Conservation (phyloP, 106 monocot species). For the Phalaenopsis equestris region DNA sequence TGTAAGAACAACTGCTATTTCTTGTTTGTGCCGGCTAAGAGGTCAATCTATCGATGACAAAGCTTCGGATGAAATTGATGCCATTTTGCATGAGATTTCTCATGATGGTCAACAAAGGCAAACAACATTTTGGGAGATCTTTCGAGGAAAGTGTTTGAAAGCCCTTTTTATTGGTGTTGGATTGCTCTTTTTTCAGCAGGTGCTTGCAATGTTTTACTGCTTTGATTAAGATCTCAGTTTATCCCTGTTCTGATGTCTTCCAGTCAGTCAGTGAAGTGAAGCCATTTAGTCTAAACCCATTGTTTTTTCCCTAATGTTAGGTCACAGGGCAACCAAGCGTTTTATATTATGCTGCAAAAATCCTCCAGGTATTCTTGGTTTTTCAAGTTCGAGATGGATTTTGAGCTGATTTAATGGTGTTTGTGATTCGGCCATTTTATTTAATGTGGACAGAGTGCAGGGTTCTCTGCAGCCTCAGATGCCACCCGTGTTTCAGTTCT, state of each 20-base stretch:
- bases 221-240: background rate
- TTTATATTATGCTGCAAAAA: constrained; percentile 93
- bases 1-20: constrained; percentile 49
- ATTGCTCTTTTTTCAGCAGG: constrained; percentile 97
- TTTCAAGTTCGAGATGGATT: background rate
- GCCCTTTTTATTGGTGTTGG: constrained; percentile 86
- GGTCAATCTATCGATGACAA: constrained; percentile 40
- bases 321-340: constrained; percentile 97
- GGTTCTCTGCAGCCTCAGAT: constrained; percentile 93
- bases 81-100: constrained; percentile 66
- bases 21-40: constrained; percentile 65
- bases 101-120: constrained; percentile 35
- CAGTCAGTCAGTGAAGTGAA: background rate
- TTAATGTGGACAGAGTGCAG: constrained; percentile 67
- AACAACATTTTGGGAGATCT: constrained; percentile 56
- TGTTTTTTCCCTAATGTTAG: constrained; percentile 28
- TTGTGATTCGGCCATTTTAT: background rate
- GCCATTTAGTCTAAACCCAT: background rate
- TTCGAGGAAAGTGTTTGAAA: constrained; percentile 90
- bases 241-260: background rate
- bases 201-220: constrained; percentile 4
- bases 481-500: constrained; percentile 87
- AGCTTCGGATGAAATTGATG: constrained; percentile 50
- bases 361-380: constrained; percentile 57
- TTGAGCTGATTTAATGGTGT: background rate